A percentile compares a stretch with the other conserved stretches of the same genome.
These are phyloP conservation scores for Podila clonocystis DNA, from an alignment of 192 early-diverging fungal genomes.

Conservation along the genomic window DNA sequence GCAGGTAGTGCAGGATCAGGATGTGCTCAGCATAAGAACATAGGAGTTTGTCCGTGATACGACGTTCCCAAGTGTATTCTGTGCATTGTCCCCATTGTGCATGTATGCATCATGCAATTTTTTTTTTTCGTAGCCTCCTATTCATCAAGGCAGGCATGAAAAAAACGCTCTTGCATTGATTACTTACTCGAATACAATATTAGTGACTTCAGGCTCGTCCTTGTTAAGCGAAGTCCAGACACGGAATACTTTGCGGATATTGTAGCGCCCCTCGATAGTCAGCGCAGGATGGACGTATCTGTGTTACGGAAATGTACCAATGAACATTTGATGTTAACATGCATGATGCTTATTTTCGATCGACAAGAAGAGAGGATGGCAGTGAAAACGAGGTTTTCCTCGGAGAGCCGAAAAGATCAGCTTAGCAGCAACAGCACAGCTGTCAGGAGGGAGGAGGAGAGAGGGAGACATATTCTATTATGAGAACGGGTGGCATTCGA, in stretches of 20 bases:
- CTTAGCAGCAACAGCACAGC: background rate
- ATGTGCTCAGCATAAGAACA: no score
- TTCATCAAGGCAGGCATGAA: background rate
- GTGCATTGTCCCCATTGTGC: background rate
- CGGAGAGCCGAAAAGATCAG: background rate
- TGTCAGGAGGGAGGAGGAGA: background rate
- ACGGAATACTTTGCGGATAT: constrained; percentile 60
- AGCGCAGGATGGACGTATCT: constrained; percentile 59
- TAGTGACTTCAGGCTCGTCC: constrained; percentile 44
- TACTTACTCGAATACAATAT: constrained; percentile 52
- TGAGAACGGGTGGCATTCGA: background rate
- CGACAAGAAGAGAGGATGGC: background rate
- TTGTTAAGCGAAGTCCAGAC: constrained; percentile 51
- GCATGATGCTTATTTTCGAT: background rate
- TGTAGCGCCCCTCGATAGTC: constrained; percentile 56
- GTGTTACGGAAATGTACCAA: background rate
- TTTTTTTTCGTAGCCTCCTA: background rate
- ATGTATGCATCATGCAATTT: background rate
- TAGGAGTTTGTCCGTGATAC: no score
- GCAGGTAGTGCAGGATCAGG: no score
- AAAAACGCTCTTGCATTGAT: background rate
- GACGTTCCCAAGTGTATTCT: background rate
- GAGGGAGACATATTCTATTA: background rate
- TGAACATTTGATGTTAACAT: background rate
- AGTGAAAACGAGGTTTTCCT: background rate